phyloP scores from a whole-genome alignment of 192 early-diverging fungal species.

The Polychytrium aggregatum region DNA sequence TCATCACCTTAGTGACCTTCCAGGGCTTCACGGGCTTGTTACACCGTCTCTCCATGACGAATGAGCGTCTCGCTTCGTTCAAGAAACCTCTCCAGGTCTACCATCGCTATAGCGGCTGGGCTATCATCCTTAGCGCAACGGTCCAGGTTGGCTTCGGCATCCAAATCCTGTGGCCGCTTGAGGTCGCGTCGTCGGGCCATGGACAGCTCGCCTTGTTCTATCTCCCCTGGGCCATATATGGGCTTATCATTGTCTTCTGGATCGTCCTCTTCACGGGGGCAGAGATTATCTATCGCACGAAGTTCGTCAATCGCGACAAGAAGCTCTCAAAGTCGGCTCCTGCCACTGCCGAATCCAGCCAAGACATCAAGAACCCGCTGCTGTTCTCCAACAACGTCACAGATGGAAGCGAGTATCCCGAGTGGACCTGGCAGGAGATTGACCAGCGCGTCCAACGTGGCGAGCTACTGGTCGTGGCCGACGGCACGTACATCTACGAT shows the following conservation, averaged over 20 bases:
- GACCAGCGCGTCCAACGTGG: conserved; percentile 7
- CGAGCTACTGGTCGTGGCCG: conserved; percentile 19
- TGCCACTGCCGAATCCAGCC: background rate
- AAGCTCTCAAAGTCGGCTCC: background rate
- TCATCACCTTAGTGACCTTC: conserved; percentile 9
- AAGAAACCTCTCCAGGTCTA: background rate
- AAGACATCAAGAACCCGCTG: background rate
- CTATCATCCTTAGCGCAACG: conserved; percentile 7
- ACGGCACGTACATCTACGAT: conserved; percentile 29
- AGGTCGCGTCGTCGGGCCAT: conserved; percentile 10
- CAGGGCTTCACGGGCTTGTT: conserved; percentile 12
- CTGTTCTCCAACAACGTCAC: too few relatives aligned
- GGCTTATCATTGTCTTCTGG: conserved; percentile 13
- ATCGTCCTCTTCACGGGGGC: conserved; percentile 13
- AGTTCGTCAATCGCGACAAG: background rate
- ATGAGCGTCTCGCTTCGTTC: conserved; percentile 1
- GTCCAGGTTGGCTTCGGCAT: conserved; percentile 25
- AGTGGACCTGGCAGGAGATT: conserved; percentile 22
- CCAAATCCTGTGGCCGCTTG: conserved; percentile 22
- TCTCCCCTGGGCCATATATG: conserved; percentile 21
- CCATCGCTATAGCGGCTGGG: conserved; percentile 9
- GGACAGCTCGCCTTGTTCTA: conserved; percentile 3
- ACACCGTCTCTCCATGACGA: conserved; percentile 9
- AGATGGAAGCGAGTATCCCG: too few relatives aligned
- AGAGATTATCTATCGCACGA: conserved; percentile 7